Evolutionary conservation across 495 filamentous ascomycete species (phyloP), one percentile per base, ranked within the genome.

Genomic region (Lasiosphaeria hispida): DNA sequence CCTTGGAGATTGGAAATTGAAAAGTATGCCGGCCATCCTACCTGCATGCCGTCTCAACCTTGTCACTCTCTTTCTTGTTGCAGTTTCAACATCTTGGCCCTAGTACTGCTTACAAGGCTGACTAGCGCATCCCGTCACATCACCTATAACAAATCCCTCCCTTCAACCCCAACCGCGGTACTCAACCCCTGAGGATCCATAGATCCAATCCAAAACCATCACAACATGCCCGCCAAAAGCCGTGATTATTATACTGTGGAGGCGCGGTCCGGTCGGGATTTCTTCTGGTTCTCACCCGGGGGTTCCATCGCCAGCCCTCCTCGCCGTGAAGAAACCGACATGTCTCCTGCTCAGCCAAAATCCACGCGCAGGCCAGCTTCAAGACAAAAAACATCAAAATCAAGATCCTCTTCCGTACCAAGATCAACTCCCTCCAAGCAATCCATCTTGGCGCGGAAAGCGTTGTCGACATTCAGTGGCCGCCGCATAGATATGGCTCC

Each of bases 341-440:
- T 30, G 23, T 30, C 23, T 30, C 23, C 23, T 30, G 23, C 23
- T 5, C 23, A 30, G 23, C 5, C 23, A 30, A 30, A 30, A 30
- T 30, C 23, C 14, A 15, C 42, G 7, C n/a, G 30, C 15, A 33
- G 30, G 3, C 35, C 53, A n/a, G 18, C 53, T 10, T 30, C 53
- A 7, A 35, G 41, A 15, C 53, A n/a, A 4, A n/a, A 15, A 9
- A 10, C 39, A 39, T 7, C 38, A 49, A 66, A 77, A 17, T 33
- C 42, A 10, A 14, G 49, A 40, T 52, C 49, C 9, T 40, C 49
- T 9, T 52, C 49, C 5, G 35, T 36, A 17, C 8, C 52, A 11
- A 14, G 23, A 54, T 34, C 49, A 40, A 7, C 37, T 0, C 38
- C 51, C 35, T n/a, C 19, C 38, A 35, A 30, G 6, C 14, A 38